Evolutionary conservation across 2,329 filamentous ascomycete species (phyloP).

Genomic region (Trichoderma lentiforme): DNA sequence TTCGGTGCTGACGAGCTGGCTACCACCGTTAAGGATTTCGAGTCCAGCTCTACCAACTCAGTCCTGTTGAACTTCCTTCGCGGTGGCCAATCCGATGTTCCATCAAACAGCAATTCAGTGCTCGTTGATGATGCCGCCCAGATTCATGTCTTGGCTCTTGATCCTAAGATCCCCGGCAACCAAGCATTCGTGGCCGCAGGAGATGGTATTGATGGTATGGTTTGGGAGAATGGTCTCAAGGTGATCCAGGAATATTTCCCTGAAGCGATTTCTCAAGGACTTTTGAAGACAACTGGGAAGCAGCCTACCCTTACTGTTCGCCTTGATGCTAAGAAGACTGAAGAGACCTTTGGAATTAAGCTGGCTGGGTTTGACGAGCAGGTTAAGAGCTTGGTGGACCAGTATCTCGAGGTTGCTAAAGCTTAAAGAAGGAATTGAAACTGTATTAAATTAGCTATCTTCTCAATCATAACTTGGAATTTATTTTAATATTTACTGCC

Average conservation of each 20-base stretch:
- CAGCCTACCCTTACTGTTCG: not conserved
- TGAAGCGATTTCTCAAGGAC: not conserved
- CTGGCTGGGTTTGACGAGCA: not conserved
- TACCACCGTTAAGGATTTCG: not conserved
- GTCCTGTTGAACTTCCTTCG: not conserved
- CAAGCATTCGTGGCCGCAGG: not conserved
- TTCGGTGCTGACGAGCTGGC: not conserved
- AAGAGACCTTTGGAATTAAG: conserved; percentile 2
- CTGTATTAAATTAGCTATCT: not conserved
- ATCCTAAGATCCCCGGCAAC: not conserved
- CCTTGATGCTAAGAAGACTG: not conserved
- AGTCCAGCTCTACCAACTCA: not conserved
- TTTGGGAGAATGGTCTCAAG: not conserved
- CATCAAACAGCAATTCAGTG: not conserved
- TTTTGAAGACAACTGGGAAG: conserved; percentile 10
- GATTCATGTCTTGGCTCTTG: not conserved
- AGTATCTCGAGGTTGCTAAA: not conserved
- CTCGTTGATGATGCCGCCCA: not conserved
- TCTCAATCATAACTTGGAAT: not conserved
- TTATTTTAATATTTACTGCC: not conserved
- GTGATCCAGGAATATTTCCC: not conserved
- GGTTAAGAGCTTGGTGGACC: not conserved
- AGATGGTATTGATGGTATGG: not conserved
- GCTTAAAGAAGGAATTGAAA: not conserved
- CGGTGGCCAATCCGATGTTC: not conserved